phyloP scores from a whole-genome alignment of 2,329 filamentous ascomycete genomes.

The Neofusicoccum ribis region DNA sequence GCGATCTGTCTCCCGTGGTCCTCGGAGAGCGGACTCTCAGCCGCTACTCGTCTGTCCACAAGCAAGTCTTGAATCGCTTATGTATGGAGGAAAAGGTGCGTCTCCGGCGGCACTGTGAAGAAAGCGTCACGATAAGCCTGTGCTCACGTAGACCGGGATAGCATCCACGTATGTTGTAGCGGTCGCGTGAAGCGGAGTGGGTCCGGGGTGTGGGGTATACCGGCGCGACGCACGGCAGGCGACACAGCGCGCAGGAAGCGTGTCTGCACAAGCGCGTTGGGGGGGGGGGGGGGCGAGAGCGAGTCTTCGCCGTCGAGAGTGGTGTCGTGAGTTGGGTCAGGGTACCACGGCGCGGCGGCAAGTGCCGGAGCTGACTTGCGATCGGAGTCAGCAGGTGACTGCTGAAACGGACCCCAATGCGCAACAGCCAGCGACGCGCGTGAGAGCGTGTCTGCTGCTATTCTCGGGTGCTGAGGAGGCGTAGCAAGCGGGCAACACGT shows the following conservation, averaged over 20 bases:
- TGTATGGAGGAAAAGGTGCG: neutral
- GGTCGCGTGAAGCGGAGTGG: conserved; percentile 17
- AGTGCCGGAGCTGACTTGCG: conserved; percentile 31
- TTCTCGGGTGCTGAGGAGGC: neutral
- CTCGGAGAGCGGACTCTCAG: conserved; percentile 10
- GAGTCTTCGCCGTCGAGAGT: neutral
- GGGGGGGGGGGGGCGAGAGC: neutral
- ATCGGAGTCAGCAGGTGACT: conserved; percentile 22
- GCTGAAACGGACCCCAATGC: conserved; percentile 16
- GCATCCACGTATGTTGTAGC: conserved; percentile 13
- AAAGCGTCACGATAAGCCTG: neutral
- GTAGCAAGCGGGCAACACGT: neutral
- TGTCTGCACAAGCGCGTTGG: neutral
- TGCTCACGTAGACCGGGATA: neutral
- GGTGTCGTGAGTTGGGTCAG: conserved; percentile 15
- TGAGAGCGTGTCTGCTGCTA: neutral
- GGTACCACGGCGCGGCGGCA: conserved; percentile 25
- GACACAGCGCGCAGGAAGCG: neutral
- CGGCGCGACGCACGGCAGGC: conserved; percentile 13
- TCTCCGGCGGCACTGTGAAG: neutral
- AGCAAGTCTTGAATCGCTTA: neutral
- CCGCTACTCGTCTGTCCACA: neutral
- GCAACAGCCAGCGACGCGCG: conserved; percentile 14
- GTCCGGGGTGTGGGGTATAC: conserved; percentile 17
- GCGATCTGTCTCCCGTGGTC: conserved; percentile 10